Evolutionary conservation across 805 yeast species (phyloP), one percentile per base, ranked within the genome.

Genomic region (Hanseniaspora hatyaiensis): DNA sequence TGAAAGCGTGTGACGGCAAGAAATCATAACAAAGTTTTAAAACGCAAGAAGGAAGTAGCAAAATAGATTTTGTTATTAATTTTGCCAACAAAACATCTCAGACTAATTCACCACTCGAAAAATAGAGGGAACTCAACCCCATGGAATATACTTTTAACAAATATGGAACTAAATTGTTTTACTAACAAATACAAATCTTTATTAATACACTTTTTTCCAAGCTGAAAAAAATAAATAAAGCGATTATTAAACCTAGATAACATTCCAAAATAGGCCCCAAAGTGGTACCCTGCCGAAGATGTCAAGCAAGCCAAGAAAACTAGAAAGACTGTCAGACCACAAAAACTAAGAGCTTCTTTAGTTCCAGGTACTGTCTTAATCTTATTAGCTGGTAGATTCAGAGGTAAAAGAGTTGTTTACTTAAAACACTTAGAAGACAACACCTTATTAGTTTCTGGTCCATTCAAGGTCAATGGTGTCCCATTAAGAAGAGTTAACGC

Each of bases 331-430:
- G 75, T 76, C 64, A 85, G 87, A 69, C 94, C 96, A 66, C 92
- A 86, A 73, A 83, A 83, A 73, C 78, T 92, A 72, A 87, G 97
- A 73, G 77, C 94, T 65, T 82, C 96, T 56, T 77, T 89, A 66
- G 94, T 83, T 60, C 96, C 96, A 72, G 98, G 98, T 71, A 83
- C 96, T 66, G 96, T 89, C 61, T 77, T 92, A 69, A 89, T 89
- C 72, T 75, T 89, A 70, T 80, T 89, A 69, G 96, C 97, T 65
- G 98, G 98, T 70, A 86, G 96, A 74, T 89, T 87, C 94, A 85
- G 98, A 75, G 98, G 98, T 72, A 92, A 89, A 85, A 88, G 97
- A 77, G 98, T 92, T 64, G 97, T 89, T 58, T 83, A 82, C 82
- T 81, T 89, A 71, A 89, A 89, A 82, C 74, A 82, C 72, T 79